Conservation (phyloP, 148 eudicot genomes). For the Fallopia convolvulus region DNA sequence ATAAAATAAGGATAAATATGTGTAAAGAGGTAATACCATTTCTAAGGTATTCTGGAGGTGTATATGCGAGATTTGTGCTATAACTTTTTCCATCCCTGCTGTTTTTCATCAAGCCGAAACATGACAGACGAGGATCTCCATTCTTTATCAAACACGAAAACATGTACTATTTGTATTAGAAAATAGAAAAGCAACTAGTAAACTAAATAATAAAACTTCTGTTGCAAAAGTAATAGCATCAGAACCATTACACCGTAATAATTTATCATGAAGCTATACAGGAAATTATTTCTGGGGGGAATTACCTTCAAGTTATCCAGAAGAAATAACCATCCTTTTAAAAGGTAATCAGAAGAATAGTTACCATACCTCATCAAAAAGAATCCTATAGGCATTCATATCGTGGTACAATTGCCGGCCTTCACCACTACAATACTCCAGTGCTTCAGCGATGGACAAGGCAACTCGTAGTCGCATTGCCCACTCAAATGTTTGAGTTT, state of each 20-base stretch:
- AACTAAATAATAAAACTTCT: not conserved
- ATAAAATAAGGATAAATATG: not conserved
- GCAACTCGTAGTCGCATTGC: conserved; percentile 89
- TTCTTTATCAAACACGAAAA: conserved; percentile 38
- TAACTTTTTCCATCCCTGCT: conserved; percentile 96
- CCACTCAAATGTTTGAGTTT: conserved; percentile 91
- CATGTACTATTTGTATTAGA: not conserved
- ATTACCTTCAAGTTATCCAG: not conserved
- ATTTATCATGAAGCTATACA: too few relatives aligned
- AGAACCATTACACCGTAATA: not conserved
- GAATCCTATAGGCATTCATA: conserved; percentile 87
- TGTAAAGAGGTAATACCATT: conserved; percentile 40
- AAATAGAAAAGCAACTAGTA: not conserved
- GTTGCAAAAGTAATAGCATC: not conserved
- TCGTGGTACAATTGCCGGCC: conserved; percentile 84
- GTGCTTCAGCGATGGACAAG: conserved; percentile 75
- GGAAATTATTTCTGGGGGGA: too few relatives aligned
- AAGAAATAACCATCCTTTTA: not conserved
- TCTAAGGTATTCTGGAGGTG: conserved; percentile 90
- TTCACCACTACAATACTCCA: conserved; percentile 71
- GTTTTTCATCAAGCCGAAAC: conserved; percentile 95
- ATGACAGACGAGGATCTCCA: conserved; percentile 94
- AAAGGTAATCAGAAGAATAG: not conserved
- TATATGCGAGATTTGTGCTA: conserved; percentile 94
- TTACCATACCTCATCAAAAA: conserved; percentile 75